phyloP scores from a whole-genome alignment of 2,329 filamentous ascomycete genomes.

The Geosmithia flava region DNA sequence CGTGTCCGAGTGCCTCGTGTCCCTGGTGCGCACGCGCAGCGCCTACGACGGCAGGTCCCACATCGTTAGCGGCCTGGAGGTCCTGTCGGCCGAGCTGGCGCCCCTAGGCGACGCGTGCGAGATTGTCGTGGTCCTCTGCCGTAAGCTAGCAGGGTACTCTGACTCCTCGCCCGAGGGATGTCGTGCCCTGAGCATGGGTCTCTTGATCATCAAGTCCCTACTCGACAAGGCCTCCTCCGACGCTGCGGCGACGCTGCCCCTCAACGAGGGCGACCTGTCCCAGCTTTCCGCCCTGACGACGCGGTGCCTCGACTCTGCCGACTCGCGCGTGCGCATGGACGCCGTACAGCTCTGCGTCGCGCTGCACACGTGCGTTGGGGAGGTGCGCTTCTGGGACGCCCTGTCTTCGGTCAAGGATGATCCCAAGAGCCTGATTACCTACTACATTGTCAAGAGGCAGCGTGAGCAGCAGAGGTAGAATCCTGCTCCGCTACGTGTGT shows the following conservation, averaged over 20 bases:
- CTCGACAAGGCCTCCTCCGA: constrained; percentile 25
- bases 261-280: constrained; percentile 36
- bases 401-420: constrained; percentile 56
- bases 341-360: constrained; percentile 71
- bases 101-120: constrained; percentile 50
- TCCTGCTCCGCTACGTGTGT: not conserved
- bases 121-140: constrained; percentile 41
- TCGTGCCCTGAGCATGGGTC: constrained; percentile 46
- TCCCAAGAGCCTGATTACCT: constrained; percentile 65
- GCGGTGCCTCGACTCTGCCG: constrained; percentile 46
- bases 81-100: constrained; percentile 61
- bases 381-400: constrained; percentile 53
- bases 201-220: constrained; percentile 49
- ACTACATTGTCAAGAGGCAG: constrained; percentile 65
- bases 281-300: constrained; percentile 37
- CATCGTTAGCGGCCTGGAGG: constrained; percentile 62
- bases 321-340: constrained; percentile 57
- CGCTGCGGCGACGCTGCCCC: constrained; percentile 26
- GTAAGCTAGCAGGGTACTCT: constrained; percentile 28
- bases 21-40: constrained; percentile 51
- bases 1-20: constrained; percentile 54
- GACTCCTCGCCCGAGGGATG: constrained; percentile 31
- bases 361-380: constrained; percentile 50
- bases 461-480: constrained; percentile 27
- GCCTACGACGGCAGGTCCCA: constrained; percentile 57